Base-by-base conservation (phyloP, 768 basidiomycete genomes). In the Tylopilus sp. region DNA sequence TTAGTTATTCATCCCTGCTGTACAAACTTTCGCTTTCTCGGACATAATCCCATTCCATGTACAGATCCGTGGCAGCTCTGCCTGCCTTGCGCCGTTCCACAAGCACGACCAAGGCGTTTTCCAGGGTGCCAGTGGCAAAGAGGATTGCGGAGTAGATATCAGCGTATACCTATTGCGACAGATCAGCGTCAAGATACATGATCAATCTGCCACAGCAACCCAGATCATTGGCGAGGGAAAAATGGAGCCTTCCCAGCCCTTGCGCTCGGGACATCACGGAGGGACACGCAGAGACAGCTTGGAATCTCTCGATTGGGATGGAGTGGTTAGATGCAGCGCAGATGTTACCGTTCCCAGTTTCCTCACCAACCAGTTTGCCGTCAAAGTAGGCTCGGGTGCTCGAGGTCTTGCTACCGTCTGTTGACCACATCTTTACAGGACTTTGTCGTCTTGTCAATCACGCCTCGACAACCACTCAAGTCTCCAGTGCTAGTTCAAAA, bases 41-140 rank as follows among this genome's bases (percentile, higher is more conserved):
- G 82, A 86, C 54, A 71, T 69, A 17, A 82, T 87, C 9, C 83
- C 83, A 7, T 81, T 86, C 64, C 82, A 85, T 58, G 60, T 88
- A 17, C 86, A 86, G 56, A 70, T 87, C 31, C 72, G 73, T 25
- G 83, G 76, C 10, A 69, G 71, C 18, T 55, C 73, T 1, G 59
- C 69, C 20, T 76, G 79, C 1, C 70, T 85, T 8, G 68, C 66
- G 20, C 73, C 76, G 17, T 75, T 84, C 57, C 61, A 82, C 52
- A 54, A 58, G 28, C 59, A 66, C 36, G 53, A 54, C 8, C 48
- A 33, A 26, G 50, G 33, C 13, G 15, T 12, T 18, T 6, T 31
- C 18, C 48, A 38, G 28, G 48, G 50, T 22, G 30, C 31, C 22
- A 44, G 35, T 22, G 22, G 44, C 4, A 47, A 55, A 41, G 23